Evolutionary conservation across 2,329 filamentous ascomycete genomes (phyloP).

Genomic region (Diaporthe batatas): DNA sequence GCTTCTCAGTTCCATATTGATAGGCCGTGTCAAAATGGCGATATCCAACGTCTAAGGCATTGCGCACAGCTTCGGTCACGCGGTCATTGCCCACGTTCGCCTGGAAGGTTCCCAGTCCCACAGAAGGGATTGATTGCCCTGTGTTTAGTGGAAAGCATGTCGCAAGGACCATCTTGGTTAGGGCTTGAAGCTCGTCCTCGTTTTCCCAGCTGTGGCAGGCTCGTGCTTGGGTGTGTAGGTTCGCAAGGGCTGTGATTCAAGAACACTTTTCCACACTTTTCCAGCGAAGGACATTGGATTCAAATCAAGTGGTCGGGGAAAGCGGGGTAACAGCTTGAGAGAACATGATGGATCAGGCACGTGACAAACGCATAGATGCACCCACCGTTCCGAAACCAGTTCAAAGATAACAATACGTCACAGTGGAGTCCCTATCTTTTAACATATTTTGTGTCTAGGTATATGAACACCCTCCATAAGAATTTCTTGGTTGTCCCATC

Average conservation of each 20-base stretch:
- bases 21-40: conserved; percentile 51
- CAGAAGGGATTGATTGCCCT: conserved; percentile 26
- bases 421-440: too few relatives aligned
- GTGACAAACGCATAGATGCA: neutral
- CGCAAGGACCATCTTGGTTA: conserved; percentile 39
- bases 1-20: conserved; percentile 46
- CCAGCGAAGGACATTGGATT: too few relatives aligned
- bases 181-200: neutral
- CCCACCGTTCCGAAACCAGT: neutral
- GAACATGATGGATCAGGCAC: neutral
- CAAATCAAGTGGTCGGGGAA: neutral
- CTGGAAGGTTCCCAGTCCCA: conserved; percentile 19
- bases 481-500: too few relatives aligned
- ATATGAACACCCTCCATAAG: too few relatives aligned
- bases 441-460: too few relatives aligned
- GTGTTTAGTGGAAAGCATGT: conserved; percentile 26
- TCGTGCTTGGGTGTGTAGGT: neutral
- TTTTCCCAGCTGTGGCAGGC: neutral
- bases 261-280: too few relatives aligned
- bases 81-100: neutral
- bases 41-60: conserved; percentile 49
- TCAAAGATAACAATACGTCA: neutral
- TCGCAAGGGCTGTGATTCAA: neutral
- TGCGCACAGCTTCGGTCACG: conserved; percentile 42
- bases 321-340: neutral